A percentile compares a stretch with the other conserved stretches of the same genome.
These are phyloP conservation scores for Suillus subalutaceus DNA, from an alignment of 768 basidiomycete genomes.

Conservation along the genomic window DNA sequence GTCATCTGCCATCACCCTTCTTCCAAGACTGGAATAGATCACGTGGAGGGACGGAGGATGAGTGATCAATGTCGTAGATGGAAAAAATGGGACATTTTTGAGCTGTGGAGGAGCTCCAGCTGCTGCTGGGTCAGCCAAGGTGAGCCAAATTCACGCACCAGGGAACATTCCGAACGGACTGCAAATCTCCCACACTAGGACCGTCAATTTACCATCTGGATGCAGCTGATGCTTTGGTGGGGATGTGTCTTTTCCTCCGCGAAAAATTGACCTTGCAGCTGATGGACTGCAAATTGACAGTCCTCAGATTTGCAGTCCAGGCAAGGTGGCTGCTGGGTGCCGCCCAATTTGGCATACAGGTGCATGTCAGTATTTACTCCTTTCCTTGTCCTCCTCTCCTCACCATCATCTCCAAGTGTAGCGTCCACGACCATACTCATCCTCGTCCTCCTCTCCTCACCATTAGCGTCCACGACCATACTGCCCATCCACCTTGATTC, in stretches of 20 bases:
- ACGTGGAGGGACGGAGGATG: no score
- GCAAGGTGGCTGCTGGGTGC: not conserved
- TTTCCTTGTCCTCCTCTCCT: no score
- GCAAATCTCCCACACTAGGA: not conserved
- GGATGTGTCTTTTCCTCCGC: not conserved
- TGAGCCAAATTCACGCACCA: not conserved
- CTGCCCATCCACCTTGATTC: no score
- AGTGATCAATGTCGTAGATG: not conserved
- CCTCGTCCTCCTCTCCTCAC: not conserved
- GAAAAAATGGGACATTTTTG: not conserved
- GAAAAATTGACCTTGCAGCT: not conserved
- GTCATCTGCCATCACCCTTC: no score
- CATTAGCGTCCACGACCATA: no score
- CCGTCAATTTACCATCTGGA: not conserved
- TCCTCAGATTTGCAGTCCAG: not conserved
- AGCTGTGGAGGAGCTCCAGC: not conserved
- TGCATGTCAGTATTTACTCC: not conserved
- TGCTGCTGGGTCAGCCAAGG: not conserved
- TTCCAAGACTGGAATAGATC: no score
- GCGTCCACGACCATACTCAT: no score
- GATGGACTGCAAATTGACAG: not conserved
- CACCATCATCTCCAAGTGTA: no score
- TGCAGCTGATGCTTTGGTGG: not conserved
- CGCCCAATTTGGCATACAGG: not conserved
- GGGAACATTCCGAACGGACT: not conserved